These are phyloP conservation scores for Penicillium sp. DNA, from an alignment of 2,329 filamentous ascomycete species.

Conservation along the genomic window DNA sequence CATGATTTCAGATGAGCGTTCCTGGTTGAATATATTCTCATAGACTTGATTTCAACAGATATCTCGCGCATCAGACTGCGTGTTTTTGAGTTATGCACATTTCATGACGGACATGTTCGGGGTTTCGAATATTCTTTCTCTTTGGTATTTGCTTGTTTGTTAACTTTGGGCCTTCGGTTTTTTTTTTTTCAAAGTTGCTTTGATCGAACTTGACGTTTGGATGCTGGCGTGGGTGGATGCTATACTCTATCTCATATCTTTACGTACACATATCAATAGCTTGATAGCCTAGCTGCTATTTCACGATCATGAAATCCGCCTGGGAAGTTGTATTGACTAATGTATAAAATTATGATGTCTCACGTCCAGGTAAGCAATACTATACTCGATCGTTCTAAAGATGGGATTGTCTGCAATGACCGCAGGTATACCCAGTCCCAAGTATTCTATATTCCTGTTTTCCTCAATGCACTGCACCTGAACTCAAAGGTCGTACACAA, in stretches of 20 bases:
- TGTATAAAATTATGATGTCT: not conserved
- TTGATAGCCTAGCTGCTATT: constrained; percentile 4
- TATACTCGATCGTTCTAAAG: not conserved
- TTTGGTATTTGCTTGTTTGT: constrained; percentile 1
- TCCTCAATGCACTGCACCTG: not conserved
- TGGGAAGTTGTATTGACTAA: not conserved
- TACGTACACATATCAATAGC: constrained; percentile 1
- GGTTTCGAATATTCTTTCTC: constrained; percentile 2
- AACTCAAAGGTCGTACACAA: not conserved
- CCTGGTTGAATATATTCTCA: constrained; percentile 6
- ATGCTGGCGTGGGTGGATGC: not conserved
- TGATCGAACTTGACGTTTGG: not conserved
- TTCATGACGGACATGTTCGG: constrained; percentile 20
- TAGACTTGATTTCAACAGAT: constrained; percentile 4
- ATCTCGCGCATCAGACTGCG: not conserved
- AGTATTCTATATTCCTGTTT: not conserved
- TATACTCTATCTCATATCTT: not conserved
- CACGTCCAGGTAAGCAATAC: not conserved
- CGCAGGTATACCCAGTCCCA: not conserved
- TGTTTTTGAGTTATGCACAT: constrained; percentile 14
- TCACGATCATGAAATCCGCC: not conserved
- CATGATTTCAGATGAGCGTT: constrained; percentile 8
- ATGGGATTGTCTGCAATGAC: not conserved
- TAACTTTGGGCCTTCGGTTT: constrained; percentile 4
- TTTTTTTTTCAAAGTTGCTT: not conserved